Evolutionary conservation across 176 grass and related monocot genomes (phyloP).

Genomic region (Avena insularis): DNA sequence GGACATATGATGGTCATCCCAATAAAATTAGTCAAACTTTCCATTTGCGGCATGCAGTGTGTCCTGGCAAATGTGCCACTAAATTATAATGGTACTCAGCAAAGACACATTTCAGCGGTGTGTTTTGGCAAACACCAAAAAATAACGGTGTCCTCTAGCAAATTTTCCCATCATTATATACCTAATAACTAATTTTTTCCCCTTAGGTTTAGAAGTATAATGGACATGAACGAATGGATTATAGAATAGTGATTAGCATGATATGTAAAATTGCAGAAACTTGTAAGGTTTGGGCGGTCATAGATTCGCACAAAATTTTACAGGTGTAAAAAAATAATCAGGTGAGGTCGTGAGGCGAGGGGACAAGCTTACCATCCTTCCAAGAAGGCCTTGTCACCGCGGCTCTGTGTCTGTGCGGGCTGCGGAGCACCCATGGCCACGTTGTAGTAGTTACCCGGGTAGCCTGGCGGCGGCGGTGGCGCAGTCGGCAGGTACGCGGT

Average conservation of each 20-base stretch:
- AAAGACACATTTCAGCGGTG: too few relatives aligned
- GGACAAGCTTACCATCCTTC: conserved; percentile 63
- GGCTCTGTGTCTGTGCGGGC: conserved; percentile 44
- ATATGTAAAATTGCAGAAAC: neutral
- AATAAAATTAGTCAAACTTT: too few relatives aligned
- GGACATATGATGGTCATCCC: too few relatives aligned
- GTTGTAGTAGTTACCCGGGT: conserved; percentile 51
- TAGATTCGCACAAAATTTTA: neutral
- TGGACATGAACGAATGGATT: neutral
- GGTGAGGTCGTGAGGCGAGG: neutral
- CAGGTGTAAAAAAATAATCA: neutral
- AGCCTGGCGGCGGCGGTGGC: conserved; percentile 47
- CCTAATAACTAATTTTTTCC: neutral
- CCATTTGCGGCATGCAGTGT: too few relatives aligned
- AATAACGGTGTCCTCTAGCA: too few relatives aligned
- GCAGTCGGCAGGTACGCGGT: conserved; percentile 15
- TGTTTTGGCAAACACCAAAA: too few relatives aligned
- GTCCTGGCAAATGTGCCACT: too few relatives aligned
- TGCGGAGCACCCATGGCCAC: conserved; percentile 41
- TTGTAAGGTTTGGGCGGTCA: neutral
- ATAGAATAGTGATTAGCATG: too few relatives aligned
- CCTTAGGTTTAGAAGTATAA: neutral
- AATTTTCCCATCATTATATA: neutral
- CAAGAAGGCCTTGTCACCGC: conserved; percentile 70
- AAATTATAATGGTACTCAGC: too few relatives aligned